Evolutionary conservation across 2,329 filamentous ascomycete species (phyloP).

Genomic region (Myotisia sp.): DNA sequence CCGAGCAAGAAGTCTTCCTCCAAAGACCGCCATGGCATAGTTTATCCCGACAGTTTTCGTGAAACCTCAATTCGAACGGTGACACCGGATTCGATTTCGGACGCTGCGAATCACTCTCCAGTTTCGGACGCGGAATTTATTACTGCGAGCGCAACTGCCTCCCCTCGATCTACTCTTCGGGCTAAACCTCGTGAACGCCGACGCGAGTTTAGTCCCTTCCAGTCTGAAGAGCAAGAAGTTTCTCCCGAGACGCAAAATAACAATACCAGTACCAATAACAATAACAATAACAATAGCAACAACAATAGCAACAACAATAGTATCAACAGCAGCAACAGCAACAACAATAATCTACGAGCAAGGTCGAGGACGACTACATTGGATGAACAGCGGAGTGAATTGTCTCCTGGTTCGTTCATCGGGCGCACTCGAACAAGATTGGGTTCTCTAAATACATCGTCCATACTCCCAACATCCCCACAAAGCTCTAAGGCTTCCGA

Average conservation of each 20-base stretch:
- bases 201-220: conserved; percentile 20
- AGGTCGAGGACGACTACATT: conserved; percentile 29
- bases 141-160: conserved; percentile 21
- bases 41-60: conserved; percentile 33
- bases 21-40: conserved; percentile 32
- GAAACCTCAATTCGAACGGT: conserved; percentile 33
- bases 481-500: conserved; percentile 25
- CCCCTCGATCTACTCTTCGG: conserved; percentile 24
- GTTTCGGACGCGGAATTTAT: conserved; percentile 25
- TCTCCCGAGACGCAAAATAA: too few species aligned
- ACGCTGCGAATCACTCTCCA: conserved; percentile 24
- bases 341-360: conserved; percentile 24
- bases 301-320: too few species aligned
- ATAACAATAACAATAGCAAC: too few species aligned
- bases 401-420: conserved; percentile 21
- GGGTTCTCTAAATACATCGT: conserved; percentile 28
- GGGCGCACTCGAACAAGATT: conserved; percentile 24
- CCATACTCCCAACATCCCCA: conserved; percentile 5
- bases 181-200: conserved; percentile 21
- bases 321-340: too few species aligned
- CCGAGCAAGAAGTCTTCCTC: conserved; percentile 36
- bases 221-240: conserved; percentile 14
- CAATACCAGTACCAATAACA: too few species aligned
- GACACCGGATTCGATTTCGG: conserved; percentile 31
- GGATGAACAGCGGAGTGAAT: conserved; percentile 29